Conservation (phyloP, 768 basidiomycete species). For the Phaeotremella fagi region DNA sequence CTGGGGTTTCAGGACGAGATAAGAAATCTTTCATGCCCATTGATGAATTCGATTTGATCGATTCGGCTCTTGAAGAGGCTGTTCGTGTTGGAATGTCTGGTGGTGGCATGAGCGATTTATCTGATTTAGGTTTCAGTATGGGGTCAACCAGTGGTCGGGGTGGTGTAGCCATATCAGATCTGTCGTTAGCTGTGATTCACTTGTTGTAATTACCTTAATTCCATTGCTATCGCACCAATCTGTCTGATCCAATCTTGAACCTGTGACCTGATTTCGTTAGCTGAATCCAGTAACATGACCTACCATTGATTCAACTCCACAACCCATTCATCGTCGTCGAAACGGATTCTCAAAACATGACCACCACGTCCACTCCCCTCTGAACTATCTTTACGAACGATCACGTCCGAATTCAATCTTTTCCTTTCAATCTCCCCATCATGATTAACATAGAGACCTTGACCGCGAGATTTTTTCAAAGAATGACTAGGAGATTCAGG, state of each 20-base stretch:
- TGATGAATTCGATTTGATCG: no score
- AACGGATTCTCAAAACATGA: conserved; percentile 11
- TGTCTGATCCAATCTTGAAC: conserved; percentile 24
- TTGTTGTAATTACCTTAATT: no score
- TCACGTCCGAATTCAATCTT: conserved; percentile 3
- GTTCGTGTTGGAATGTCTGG: no score
- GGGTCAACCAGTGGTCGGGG: neutral
- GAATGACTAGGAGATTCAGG: neutral
- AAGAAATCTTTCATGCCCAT: neutral
- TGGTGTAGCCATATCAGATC: no score
- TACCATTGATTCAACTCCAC: conserved; percentile 22
- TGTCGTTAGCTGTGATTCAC: no score
- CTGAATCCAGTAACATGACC: no score
- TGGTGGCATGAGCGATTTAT: no score
- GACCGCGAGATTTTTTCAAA: neutral
- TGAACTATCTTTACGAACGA: conserved; percentile 8
- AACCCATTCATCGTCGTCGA: conserved; percentile 18
- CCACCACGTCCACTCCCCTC: conserved; percentile 9
- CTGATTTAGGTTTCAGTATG: neutral
- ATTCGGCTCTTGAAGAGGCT: no score
- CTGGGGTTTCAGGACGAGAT: neutral
- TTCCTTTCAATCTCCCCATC: conserved; percentile 9
- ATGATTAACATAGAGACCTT: neutral
- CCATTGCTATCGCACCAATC: no score
- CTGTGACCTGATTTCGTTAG: no score